Evolutionary conservation across 148 eudicot species (phyloP), one percentile per base, ranked within the genome.

Genomic region (Beta vulgaris): DNA sequence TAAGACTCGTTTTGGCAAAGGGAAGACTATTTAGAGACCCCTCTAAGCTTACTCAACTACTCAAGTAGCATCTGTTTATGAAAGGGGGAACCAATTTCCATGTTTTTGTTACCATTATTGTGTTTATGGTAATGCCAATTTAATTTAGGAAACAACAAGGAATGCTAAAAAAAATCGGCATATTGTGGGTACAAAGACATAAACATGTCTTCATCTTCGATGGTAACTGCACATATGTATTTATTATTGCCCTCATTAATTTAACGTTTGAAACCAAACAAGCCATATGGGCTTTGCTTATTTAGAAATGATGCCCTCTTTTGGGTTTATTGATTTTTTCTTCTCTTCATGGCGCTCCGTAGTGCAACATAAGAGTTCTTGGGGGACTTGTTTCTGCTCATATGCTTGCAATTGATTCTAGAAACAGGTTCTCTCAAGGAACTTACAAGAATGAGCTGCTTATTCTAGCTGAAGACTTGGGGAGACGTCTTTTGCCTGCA

Each of bases 331-430:
- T 87, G 69, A 87, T 84, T 51, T 79, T 72, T 78, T 55, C 81
- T 78, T 65, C 82, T 73, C 77, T 73, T 84, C 74, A 77, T 71
- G 71, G 83, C 66, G 81, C 83, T 82, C 78, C 90, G 97, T 87
- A 94, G 98, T 91, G 98, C 97, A 94, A 94, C 92, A 94, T 94
- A 91, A 91, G 98, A 94, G 96, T 88, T 86, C 98, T 94, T 86
- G 98, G 98, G 80, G 98, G 98, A 82, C 98, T 94, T 88, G 98
- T 94, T 88, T 90, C 98, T 87, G 96, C 98, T 94, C 98, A 94
- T 92, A 85, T 91, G 89, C 98, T 94, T 89, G 98, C 98, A 82
- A 88, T 88, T 94, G 98, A 94, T 90, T 88, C 96, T 94, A 90
- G 91, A 80, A 89, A 88, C 92, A 91, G 93, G 93, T 94, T 92